These are phyloP conservation scores for Pistacia vera DNA, from an alignment of 345 rosid species.

Conservation along the genomic window DNA sequence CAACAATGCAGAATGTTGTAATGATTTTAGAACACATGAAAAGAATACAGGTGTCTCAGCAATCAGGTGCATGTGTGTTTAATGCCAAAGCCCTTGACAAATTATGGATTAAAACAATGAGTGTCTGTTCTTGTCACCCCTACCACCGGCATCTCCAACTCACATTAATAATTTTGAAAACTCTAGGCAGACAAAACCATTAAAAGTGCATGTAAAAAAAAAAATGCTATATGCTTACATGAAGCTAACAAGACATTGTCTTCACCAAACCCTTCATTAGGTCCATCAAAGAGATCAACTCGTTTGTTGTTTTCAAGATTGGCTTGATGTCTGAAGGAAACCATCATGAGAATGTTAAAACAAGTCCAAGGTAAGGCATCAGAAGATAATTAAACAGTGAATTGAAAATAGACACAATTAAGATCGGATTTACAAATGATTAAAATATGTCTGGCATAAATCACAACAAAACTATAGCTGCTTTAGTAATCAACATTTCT, in stretches of 20 bases:
- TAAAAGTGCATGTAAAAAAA: background rate
- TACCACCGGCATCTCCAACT: background rate
- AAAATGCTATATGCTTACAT: slow-evolving; percentile 47
- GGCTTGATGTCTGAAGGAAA: slow-evolving; percentile 59
- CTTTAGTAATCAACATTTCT: background rate
- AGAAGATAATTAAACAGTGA: background rate
- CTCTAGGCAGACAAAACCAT: background rate
- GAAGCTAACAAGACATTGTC: slow-evolving; percentile 89
- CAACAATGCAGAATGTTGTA: background rate
- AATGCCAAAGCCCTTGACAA: too few species aligned
- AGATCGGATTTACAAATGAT: background rate
- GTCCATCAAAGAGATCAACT: slow-evolving; percentile 91
- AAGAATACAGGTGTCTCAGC: background rate
- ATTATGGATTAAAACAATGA: background rate
- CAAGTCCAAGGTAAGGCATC: slow-evolving; percentile 18
- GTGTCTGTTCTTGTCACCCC: background rate
- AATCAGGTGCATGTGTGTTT: background rate
- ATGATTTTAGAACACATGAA: background rate
- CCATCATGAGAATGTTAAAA: slow-evolving; percentile 22
- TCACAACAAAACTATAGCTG: background rate
- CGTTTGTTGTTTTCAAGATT: slow-evolving; percentile 82
- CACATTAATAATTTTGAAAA: background rate
- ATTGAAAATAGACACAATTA: slow-evolving; percentile 6
- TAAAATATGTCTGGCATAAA: background rate
- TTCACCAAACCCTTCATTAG: slow-evolving; percentile 74